Base-by-base conservation (phyloP, 352 stramenopile species). In the Thalassiosira allenii region DNA sequence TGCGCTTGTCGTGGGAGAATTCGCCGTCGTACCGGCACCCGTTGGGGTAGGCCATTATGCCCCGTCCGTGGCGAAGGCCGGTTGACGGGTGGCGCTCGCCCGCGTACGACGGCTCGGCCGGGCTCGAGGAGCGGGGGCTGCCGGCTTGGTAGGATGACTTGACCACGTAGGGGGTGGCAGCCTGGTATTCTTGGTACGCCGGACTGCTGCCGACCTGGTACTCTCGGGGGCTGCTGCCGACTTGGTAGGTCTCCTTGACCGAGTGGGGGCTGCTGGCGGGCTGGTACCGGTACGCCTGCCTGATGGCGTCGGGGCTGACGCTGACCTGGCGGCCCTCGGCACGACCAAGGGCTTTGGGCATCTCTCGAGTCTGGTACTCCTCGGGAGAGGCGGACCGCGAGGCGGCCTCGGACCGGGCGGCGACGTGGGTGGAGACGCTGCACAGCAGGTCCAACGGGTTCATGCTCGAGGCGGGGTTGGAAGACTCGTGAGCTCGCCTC, bases 1-100 rank as follows among this genome's bases (percentile, higher is more conserved):
- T 51, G 12, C 81, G 73, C 32, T 68, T 58, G n/a, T 82, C 79
- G 44, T 86, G 59, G 30, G 63, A 40, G 43, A 84, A 83, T 14
- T 73, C 25, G 56, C 83, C 83, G 53, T 79, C 67, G 74, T 89
- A 89, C 12, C 80, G 65, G n/a, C 74, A 79, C 34, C 61, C 65
- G 44, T 66, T 69, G 40, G 56, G 30, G 30, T 81, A 71, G 22
- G 66, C 62, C 34, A 73, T 63, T 6, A 65, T 32, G 4, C 79
- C 79, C 6, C 62, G 57, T 27, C 69, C 68, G 57, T 77, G 68
- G n/a, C 56, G 53, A 2, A 67, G 54, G 33, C 51, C 40, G 8
- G 17, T 17, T 17, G 43, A 37, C 22, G 40, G 34, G 32, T 64
- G 25, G 49, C 33, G 65, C 14, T 54, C 14, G 20, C 65, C 65